These are phyloP conservation scores for Termitomyces sp. DNA, from an alignment of 768 basidiomycete species.

Conservation along the genomic window DNA sequence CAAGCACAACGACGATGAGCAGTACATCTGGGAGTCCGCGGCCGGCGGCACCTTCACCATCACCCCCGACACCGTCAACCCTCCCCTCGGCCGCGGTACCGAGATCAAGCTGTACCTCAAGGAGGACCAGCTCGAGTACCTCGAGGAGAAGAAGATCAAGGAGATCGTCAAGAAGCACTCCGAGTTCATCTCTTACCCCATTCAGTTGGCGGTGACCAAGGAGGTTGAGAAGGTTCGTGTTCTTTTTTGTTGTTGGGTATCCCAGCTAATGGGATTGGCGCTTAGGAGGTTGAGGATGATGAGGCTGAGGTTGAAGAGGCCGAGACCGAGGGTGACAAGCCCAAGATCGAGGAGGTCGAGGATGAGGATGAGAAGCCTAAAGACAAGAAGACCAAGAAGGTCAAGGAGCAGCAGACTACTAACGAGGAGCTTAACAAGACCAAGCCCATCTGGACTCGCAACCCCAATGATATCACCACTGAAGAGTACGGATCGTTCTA, in stretches of 20 bases:
- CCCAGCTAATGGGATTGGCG: conserved; percentile 4
- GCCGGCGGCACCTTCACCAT: conserved; percentile 99
- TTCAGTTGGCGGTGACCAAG: conserved; percentile 97
- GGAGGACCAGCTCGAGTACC: conserved; percentile 98
- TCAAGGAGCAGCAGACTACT: conserved; percentile 82
- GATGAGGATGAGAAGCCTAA: conserved; percentile 82
- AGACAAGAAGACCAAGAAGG: conserved; percentile 91
- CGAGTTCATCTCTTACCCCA: conserved; percentile 99
- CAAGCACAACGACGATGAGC: conserved; percentile 99
- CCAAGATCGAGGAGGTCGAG: conserved; percentile 80
- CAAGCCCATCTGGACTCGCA: conserved; percentile 99
- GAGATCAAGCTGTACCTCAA: conserved; percentile 92
- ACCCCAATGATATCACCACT: conserved; percentile 85
- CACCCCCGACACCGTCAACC: conserved; percentile 87
- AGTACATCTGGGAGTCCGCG: conserved; percentile 99
- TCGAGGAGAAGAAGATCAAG: conserved; percentile 99
- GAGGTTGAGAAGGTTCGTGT: conserved; percentile 92
- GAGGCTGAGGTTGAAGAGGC: conserved; percentile 73
- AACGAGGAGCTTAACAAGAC: conserved; percentile 99
- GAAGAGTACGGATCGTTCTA: conserved; percentile 98
- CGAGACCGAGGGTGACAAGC: conserved; percentile 67
- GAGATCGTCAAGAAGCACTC: conserved; percentile 99
- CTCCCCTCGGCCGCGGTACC: conserved; percentile 88
- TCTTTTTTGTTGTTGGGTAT: not conserved
- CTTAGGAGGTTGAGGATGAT: conserved; percentile 82